Percentiles rank a stretch among this genome's conserved stretches.
phyloP scores from a whole-genome alignment of 768 basidiomycete genomes.

The Rhodotorula graminis region DNA sequence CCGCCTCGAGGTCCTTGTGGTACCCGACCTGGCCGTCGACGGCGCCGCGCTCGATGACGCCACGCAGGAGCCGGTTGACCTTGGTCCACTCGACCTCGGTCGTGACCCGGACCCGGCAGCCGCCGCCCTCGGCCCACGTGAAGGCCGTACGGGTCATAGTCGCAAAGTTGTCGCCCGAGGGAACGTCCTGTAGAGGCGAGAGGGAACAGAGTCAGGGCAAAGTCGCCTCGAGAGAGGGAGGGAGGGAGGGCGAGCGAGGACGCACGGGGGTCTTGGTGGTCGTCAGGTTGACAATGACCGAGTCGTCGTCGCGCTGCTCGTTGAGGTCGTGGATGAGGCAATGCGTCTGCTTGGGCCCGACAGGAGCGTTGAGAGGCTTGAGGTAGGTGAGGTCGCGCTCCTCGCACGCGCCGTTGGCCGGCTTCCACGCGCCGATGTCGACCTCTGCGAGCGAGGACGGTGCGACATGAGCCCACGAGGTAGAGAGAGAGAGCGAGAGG shows the following conservation, averaged over 20 bases:
- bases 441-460: slow-evolving; percentile 57
- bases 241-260: neutral
- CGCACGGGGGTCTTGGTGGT: slow-evolving; percentile 69
- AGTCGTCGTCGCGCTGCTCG: slow-evolving; percentile 68
- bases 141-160: slow-evolving; percentile 90
- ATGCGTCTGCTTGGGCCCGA: slow-evolving; percentile 79
- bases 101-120: slow-evolving; percentile 74
- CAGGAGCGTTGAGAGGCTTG: slow-evolving; percentile 75
- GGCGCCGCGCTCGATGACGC: slow-evolving; percentile 72
- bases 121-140: slow-evolving; percentile 77
- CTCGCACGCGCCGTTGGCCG: slow-evolving; percentile 48
- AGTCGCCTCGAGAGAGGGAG: too few relatives aligned
- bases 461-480: neutral
- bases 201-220: neutral
- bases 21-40: slow-evolving; percentile 88
- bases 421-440: slow-evolving; percentile 83
- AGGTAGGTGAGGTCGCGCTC: slow-evolving; percentile 86
- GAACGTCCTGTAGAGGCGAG: slow-evolving; percentile 59
- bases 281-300: slow-evolving; percentile 73
- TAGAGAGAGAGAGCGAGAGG: too few relatives aligned
- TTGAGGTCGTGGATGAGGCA: slow-evolving; percentile 87
- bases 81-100: slow-evolving; percentile 94
- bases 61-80: slow-evolving; percentile 66
- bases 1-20: slow-evolving; percentile 71
- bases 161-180: slow-evolving; percentile 81